phyloP scores from a whole-genome alignment of 768 basidiomycete genomes.

The Daedalea quercina region DNA sequence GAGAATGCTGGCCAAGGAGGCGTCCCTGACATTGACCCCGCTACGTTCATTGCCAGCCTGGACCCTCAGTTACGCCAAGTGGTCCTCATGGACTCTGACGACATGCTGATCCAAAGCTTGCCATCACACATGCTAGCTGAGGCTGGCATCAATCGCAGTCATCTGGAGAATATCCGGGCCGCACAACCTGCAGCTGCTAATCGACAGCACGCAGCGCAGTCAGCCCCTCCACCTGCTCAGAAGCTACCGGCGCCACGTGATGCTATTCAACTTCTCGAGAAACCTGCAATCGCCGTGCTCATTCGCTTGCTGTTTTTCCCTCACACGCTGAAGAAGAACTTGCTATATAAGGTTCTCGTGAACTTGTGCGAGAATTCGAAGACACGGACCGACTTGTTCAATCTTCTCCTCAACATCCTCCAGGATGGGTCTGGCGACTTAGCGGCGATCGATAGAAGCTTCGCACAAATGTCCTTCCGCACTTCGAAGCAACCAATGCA shows the following conservation, averaged over 20 bases:
- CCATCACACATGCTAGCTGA: constrained; percentile 86
- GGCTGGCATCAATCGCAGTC: constrained; percentile 55
- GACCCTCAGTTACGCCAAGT: constrained; percentile 86
- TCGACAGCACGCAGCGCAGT: constrained; percentile 1
- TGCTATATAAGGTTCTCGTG: constrained; percentile 84
- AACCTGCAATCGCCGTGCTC: constrained; percentile 78
- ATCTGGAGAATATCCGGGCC: constrained; percentile 30
- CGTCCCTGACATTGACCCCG: constrained; percentile 72
- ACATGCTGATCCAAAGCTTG: constrained; percentile 73
- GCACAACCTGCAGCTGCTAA: constrained; percentile 5
- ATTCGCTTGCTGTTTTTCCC: constrained; percentile 96
- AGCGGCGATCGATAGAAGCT: constrained; percentile 87
- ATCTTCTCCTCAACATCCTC: constrained; percentile 85
- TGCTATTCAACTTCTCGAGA: constrained; percentile 90
- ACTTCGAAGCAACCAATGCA: constrained; percentile 40
- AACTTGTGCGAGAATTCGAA: constrained; percentile 95
- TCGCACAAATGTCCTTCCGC: constrained; percentile 84
- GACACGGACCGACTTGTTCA: constrained; percentile 89
- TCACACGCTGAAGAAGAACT: constrained; percentile 77
- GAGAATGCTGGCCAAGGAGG: constrained; percentile 30
- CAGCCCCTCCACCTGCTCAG: constrained; percentile 27
- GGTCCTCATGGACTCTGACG: constrained; percentile 86
- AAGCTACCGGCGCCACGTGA: constrained; percentile 65
- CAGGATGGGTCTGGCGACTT: constrained; percentile 95
- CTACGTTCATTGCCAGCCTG: constrained; percentile 87